Evolutionary conservation across 129 eudicot species (phyloP).

Genomic region (Centrapalus pauciflorus): DNA sequence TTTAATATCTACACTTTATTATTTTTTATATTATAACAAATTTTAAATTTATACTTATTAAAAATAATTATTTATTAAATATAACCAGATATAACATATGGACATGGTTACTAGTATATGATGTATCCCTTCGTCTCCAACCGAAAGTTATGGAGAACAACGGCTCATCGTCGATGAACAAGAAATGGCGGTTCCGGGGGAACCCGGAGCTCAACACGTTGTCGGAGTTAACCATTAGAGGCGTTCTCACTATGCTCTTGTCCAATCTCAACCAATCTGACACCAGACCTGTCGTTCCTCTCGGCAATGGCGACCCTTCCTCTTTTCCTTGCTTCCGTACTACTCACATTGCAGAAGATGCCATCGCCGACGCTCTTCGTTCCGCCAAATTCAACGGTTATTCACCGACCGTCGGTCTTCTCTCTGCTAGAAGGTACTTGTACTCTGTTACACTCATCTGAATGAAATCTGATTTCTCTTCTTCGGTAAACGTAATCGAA

Average conservation of each 20-base stretch:
- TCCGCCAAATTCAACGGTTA: conserved; percentile 52
- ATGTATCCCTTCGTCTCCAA: no score
- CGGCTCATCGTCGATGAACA: conserved; percentile 10
- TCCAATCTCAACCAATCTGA: conserved; percentile 36
- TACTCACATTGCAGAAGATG: conserved; percentile 40
- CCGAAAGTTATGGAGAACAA: conserved; percentile 27
- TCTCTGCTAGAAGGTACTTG: conserved; percentile 45
- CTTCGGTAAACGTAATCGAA: background rate
- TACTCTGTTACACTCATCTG: background rate
- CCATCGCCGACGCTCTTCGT: conserved; percentile 43
- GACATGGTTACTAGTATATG: no score
- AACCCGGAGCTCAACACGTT: conserved; percentile 24
- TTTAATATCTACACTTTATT: no score
- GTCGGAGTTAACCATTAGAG: conserved; percentile 34
- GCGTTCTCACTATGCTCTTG: conserved; percentile 32
- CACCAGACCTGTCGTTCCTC: conserved; percentile 34
- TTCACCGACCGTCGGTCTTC: conserved; percentile 45
- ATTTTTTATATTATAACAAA: no score
- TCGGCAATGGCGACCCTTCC: conserved; percentile 57
- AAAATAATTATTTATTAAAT: no score
- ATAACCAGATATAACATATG: no score
- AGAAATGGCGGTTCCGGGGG: conserved; percentile 35
- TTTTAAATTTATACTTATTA: no score
- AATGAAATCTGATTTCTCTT: background rate
- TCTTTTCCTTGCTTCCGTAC: conserved; percentile 60